These are phyloP conservation scores for Cantharellus anzutake DNA, from an alignment of 768 basidiomycete genomes.

Conservation along the genomic window DNA sequence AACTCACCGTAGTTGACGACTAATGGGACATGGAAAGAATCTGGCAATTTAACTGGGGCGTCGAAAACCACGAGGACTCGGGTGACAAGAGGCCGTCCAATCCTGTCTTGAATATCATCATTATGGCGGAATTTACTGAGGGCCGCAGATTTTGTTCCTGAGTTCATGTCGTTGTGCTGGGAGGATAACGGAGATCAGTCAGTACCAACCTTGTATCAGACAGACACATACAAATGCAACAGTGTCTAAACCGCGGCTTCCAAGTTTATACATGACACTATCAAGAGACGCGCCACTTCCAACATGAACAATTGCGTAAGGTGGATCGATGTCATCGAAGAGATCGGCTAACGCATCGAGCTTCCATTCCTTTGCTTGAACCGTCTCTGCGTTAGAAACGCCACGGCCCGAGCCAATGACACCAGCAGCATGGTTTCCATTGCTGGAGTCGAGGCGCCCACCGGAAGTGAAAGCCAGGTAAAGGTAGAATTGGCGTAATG, in stretches of 20 bases:
- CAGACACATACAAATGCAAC: slow-evolving; percentile 54
- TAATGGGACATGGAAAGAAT: slow-evolving; percentile 76
- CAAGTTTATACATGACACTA: slow-evolving; percentile 77
- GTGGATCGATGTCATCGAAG: slow-evolving; percentile 69
- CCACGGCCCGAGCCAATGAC: slow-evolving; percentile 89
- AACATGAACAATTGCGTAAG: slow-evolving; percentile 72
- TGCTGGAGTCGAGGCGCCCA: slow-evolving; percentile 28
- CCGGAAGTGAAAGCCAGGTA: slow-evolving; percentile 90
- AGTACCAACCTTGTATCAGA: not conserved
- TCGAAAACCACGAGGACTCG: slow-evolving; percentile 87
- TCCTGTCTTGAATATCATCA: slow-evolving; percentile 19
- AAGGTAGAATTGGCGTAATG: slow-evolving; percentile 87
- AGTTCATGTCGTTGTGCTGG: slow-evolving; percentile 87
- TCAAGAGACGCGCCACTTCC: slow-evolving; percentile 77
- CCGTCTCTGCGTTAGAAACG: slow-evolving; percentile 60
- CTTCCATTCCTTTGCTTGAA: slow-evolving; percentile 86
- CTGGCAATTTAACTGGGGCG: slow-evolving; percentile 76
- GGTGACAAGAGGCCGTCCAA: slow-evolving; percentile 45
- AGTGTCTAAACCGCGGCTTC: slow-evolving; percentile 69
- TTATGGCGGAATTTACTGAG: slow-evolving; percentile 66
- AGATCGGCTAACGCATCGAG: slow-evolving; percentile 79
- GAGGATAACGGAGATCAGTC: not conserved
- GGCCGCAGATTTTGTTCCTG: slow-evolving; percentile 59
- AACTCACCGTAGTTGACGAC: slow-evolving; percentile 81
- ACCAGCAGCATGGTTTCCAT: slow-evolving; percentile 39